Conservation (phyloP, 805 yeast genomes). For the Metschnikowia reukaufii region DNA sequence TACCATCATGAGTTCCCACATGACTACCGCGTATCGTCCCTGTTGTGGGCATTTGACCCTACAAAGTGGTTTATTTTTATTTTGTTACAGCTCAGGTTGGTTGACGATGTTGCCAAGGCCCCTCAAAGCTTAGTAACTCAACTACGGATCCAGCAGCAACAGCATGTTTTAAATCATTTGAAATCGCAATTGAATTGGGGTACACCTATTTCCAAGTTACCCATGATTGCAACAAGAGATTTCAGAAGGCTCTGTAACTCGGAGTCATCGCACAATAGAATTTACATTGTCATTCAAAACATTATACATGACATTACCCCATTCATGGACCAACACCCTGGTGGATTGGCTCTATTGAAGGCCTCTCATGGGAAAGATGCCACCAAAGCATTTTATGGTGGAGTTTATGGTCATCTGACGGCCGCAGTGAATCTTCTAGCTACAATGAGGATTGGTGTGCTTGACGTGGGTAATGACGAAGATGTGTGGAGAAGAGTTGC, state of each 20-base stretch:
- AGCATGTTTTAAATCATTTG: conserved; percentile 73
- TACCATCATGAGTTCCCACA: conserved; percentile 95
- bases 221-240: conserved; percentile 54
- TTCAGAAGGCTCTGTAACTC: conserved; percentile 41
- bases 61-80: conserved; percentile 71
- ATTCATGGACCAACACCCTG: conserved; percentile 90
- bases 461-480: conserved; percentile 77
- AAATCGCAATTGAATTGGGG: conserved; percentile 89
- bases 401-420: conserved; percentile 88
- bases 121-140: conserved; percentile 70
- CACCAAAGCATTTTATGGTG: conserved; percentile 91
- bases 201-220: conserved; percentile 83
- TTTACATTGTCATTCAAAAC: conserved; percentile 81
- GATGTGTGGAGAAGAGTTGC: conserved; percentile 79
- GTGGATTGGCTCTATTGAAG: conserved; percentile 75
- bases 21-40: conserved; percentile 76
- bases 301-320: conserved; percentile 93
- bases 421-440: conserved; percentile 91
- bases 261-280: conserved; percentile 44
- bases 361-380: conserved; percentile 92
- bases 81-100: conserved; percentile 53
- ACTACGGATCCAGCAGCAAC: conserved; percentile 62
- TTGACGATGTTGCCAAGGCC: conserved; percentile 57
- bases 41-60: conserved; percentile 80
- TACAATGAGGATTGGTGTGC: conserved; percentile 89